These are phyloP conservation scores for Tolypocladium inflatum DNA, from an alignment of 2,329 filamentous ascomycete species.

Conservation along the genomic window DNA sequence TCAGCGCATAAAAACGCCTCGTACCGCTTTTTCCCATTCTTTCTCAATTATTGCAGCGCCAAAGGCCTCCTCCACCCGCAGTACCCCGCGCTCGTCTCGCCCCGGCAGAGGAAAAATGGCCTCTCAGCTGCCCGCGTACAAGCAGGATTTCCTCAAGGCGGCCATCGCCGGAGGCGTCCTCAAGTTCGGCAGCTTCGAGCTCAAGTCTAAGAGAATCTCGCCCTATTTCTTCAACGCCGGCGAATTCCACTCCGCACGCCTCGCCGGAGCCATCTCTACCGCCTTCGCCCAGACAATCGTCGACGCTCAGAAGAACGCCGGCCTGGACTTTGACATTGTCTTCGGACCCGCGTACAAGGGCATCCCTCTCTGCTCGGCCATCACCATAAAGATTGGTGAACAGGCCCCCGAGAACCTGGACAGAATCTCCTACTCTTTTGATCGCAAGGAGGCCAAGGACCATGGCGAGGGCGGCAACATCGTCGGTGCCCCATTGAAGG, in stretches of 20 bases:
- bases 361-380: constrained; percentile 76
- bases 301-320: constrained; percentile 30
- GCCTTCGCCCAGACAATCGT: constrained; percentile 68
- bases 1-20: neutral
- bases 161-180: constrained; percentile 61
- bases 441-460: constrained; percentile 92
- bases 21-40: neutral
- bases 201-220: constrained; percentile 86
- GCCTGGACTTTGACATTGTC: constrained; percentile 66
- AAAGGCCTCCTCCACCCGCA: neutral
- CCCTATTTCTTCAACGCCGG: constrained; percentile 99
- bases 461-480: constrained; percentile 93
- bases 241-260: constrained; percentile 72
- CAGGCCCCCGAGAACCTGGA: constrained; percentile 58
- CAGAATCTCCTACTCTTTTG: constrained; percentile 74
- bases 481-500: constrained; percentile 76
- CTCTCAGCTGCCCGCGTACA: constrained; percentile 49
- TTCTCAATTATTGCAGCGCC: neutral
- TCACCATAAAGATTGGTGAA: constrained; percentile 65
- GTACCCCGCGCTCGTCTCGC: neutral
- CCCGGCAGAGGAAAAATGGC: constrained; percentile 4
- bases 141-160: constrained; percentile 62
- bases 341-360: constrained; percentile 97
- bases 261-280: constrained; percentile 67
- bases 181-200: constrained; percentile 73